Evolutionary conservation across 495 filamentous ascomycete genomes (phyloP).

Genomic region (Daldinia decipiens): DNA sequence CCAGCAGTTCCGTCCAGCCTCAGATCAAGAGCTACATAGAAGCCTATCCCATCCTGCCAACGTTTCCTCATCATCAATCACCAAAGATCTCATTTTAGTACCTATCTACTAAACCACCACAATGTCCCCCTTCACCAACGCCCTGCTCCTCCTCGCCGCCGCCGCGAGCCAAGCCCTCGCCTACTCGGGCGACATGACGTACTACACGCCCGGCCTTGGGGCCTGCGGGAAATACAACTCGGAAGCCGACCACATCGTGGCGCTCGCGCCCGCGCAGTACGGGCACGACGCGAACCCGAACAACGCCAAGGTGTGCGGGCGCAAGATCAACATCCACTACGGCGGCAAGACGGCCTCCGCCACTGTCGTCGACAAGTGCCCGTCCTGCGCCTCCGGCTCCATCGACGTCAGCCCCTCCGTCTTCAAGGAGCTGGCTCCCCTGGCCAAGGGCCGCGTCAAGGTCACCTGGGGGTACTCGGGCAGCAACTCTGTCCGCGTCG

Average conservation of each 20-base stretch:
- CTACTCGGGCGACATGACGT: constrained; percentile 58
- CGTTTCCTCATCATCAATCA: not conserved
- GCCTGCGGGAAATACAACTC: constrained; percentile 57
- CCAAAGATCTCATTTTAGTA: not conserved
- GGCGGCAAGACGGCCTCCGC: constrained; percentile 65
- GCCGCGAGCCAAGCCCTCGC: constrained; percentile 18
- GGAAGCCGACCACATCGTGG: constrained; percentile 55
- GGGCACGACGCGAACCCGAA: constrained; percentile 63
- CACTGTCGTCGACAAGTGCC: constrained; percentile 80
- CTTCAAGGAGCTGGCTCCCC: constrained; percentile 54
- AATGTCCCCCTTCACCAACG: constrained; percentile 27
- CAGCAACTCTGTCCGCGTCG: constrained; percentile 6
- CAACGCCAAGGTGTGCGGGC: constrained; percentile 66
- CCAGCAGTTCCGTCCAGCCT: not conserved
- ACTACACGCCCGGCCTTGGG: constrained; percentile 58
- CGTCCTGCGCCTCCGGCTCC: constrained; percentile 61
- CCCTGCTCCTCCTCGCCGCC: constrained; percentile 25
- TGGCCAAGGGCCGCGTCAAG: constrained; percentile 50
- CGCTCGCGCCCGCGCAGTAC: constrained; percentile 53
- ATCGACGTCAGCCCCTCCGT: constrained; percentile 62
- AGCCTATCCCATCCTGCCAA: not conserved
- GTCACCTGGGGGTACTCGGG: constrained; percentile 50
- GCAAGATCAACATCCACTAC: constrained; percentile 67
- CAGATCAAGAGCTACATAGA: not conserved
- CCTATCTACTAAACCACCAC: not conserved